These are phyloP conservation scores for Galeopsis tetrahit DNA, from an alignment of 257 asterid genomes.

Conservation along the genomic window DNA sequence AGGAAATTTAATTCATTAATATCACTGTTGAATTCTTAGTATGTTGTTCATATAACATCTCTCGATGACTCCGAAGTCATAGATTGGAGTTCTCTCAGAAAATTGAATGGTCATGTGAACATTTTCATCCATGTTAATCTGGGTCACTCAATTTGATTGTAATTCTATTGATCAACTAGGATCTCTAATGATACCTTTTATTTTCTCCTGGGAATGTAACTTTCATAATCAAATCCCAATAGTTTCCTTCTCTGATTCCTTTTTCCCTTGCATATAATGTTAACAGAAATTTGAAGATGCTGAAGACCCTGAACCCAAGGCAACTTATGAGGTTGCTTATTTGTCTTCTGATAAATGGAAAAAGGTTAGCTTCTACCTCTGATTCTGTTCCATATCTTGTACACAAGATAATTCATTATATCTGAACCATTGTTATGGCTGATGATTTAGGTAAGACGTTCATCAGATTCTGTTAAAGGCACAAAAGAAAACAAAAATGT, in stretches of 20 bases:
- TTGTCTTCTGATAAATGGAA: slow-evolving; percentile 71
- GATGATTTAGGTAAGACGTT: slow-evolving; percentile 46
- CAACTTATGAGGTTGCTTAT: slow-evolving; percentile 71
- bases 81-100: not conserved
- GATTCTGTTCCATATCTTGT: not conserved
- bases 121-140: not conserved
- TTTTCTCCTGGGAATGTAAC: not conserved
- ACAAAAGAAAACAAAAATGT: slow-evolving; percentile 34
- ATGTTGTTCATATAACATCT: not conserved
- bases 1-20: slow-evolving; percentile 1
- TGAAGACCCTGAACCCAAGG: slow-evolving; percentile 66
- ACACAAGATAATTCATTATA: not conserved
- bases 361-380: slow-evolving; percentile 48
- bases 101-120: not conserved
- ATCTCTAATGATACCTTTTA: not conserved
- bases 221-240: not conserved
- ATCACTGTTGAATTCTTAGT: not conserved
- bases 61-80: not conserved
- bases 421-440: slow-evolving; percentile 25
- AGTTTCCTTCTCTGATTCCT: not conserved
- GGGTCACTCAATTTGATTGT: slow-evolving; percentile 1
- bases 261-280: slow-evolving; percentile 22
- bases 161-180: not conserved
- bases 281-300: slow-evolving; percentile 62
- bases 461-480: slow-evolving; percentile 45